phyloP scores from a whole-genome alignment of 352 stramenopile species.

The Phytophthora pluvialis region DNA sequence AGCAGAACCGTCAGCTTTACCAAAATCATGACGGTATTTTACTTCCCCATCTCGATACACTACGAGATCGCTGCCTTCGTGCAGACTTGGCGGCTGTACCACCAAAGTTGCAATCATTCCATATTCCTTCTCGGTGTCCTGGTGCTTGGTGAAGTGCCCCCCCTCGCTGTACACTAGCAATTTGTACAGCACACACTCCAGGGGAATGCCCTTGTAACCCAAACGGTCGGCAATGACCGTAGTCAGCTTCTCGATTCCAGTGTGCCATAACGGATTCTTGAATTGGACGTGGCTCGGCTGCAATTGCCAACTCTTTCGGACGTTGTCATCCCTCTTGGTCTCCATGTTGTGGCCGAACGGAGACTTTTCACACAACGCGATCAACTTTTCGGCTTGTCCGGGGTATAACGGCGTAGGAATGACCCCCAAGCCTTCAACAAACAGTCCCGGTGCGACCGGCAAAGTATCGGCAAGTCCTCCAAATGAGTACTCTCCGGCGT shows the following conservation, averaged over 20 bases:
- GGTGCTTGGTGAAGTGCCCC: constrained; percentile 51
- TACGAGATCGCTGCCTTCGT: constrained; percentile 26
- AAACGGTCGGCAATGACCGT: constrained; percentile 10
- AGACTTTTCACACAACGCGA: constrained; percentile 35
- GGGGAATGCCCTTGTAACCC: constrained; percentile 17
- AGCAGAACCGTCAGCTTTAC: constrained; percentile 16
- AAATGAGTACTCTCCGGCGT: constrained; percentile 13
- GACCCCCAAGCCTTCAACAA: constrained; percentile 14
- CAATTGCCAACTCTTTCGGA: constrained; percentile 31
- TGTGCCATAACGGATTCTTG: constrained; percentile 19
- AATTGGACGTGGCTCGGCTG: constrained; percentile 12
- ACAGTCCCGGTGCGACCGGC: constrained; percentile 5
- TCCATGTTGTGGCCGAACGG: constrained; percentile 23
- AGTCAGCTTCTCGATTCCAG: constrained; percentile 15
- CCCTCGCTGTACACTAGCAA: constrained; percentile 51
- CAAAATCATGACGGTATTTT: constrained; percentile 26
- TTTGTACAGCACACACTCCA: constrained; percentile 45
- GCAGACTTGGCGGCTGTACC: constrained; percentile 37
- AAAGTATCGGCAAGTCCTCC: constrained; percentile 13
- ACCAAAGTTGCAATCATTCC: constrained; percentile 61
- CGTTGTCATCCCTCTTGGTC: constrained; percentile 28
- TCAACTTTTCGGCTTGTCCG: constrained; percentile 15
- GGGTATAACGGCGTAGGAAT: constrained; percentile 16
- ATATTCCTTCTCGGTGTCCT: constrained; percentile 60
- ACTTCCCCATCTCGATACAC: constrained; percentile 15